Evolutionary conservation across 1,139 yeast genomes (phyloP).

Genomic region (Candida sanyaensis): DNA sequence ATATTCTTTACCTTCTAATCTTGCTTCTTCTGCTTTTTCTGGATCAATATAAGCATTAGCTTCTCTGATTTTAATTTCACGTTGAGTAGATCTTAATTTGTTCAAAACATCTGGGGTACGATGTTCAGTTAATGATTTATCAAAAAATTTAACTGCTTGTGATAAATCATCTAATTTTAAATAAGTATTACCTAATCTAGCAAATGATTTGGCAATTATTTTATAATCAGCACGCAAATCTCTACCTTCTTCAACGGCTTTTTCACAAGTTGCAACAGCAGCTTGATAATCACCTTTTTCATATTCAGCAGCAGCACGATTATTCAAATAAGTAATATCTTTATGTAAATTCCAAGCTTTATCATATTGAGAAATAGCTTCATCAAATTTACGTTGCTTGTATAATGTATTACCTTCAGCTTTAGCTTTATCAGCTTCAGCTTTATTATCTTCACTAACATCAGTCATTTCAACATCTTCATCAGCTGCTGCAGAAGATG

Average conservation of each 20-base stretch:
- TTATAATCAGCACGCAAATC: constrained; percentile 91
- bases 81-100: constrained; percentile 86
- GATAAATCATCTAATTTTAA: constrained; percentile 72
- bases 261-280: constrained; percentile 77
- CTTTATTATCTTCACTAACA: constrained; percentile 29
- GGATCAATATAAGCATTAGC: constrained; percentile 81
- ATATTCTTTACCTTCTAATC: constrained; percentile 85
- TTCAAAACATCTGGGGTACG: constrained; percentile 92
- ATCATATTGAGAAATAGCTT: constrained; percentile 83
- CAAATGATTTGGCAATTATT: constrained; percentile 87
- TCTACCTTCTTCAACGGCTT: constrained; percentile 88
- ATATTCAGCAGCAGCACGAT: constrained; percentile 96
- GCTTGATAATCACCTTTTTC: constrained; percentile 92
- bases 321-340: constrained; percentile 92
- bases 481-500: constrained; percentile 11
- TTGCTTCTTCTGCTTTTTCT: constrained; percentile 92
- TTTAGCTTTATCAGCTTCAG: constrained; percentile 76
- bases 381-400: constrained; percentile 87
- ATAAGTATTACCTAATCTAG: constrained; percentile 85
- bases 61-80: constrained; percentile 77
- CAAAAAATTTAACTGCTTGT: constrained; percentile 78
- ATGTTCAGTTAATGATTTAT: constrained; percentile 94
- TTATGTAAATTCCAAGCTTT: constrained; percentile 81
- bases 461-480: constrained; percentile 39
- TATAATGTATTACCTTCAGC: constrained; percentile 85